phyloP scores from a whole-genome alignment of 164 flowering plant genomes.

The Sextonia rubra region DNA sequence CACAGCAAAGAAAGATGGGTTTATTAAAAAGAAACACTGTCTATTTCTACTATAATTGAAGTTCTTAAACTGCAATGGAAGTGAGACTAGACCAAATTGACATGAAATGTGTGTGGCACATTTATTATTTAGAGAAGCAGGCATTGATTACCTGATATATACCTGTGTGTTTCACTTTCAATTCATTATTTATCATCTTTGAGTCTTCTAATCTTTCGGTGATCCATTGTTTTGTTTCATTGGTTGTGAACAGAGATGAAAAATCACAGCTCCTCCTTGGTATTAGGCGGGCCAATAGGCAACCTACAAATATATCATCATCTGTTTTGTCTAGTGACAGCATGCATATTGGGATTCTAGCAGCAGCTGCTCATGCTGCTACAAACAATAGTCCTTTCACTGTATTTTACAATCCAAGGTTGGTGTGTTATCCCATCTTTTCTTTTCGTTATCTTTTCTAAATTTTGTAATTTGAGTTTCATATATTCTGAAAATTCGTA shows the following conservation, averaged over 20 bases:
- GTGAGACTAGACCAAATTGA: no score
- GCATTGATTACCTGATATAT: no score
- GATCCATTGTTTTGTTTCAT: neutral
- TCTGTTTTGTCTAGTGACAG: slow-evolving; percentile 96
- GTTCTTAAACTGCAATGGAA: no score
- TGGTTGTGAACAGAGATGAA: slow-evolving; percentile 57
- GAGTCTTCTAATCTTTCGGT: neutral
- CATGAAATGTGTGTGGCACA: no score
- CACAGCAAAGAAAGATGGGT: no score
- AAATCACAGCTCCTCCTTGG: slow-evolving; percentile 85
- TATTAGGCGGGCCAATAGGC: slow-evolving; percentile 75
- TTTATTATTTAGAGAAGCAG: no score
- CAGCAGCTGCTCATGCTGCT: slow-evolving; percentile 98
- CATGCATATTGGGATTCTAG: slow-evolving; percentile 97
- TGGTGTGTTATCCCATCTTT: neutral
- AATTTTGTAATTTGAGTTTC: neutral
- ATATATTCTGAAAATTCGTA: neutral
- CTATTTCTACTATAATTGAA: no score
- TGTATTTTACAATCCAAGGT: slow-evolving; percentile 95
- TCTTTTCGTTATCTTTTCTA: neutral
- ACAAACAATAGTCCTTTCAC: slow-evolving; percentile 90
- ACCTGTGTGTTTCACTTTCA: neutral
- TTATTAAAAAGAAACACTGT: no score
- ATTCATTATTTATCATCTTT: slow-evolving; percentile 11
- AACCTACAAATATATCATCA: slow-evolving; percentile 80